Evolutionary conservation across 345 rosid genomes (phyloP).

Genomic region (Trapa incisa): DNA sequence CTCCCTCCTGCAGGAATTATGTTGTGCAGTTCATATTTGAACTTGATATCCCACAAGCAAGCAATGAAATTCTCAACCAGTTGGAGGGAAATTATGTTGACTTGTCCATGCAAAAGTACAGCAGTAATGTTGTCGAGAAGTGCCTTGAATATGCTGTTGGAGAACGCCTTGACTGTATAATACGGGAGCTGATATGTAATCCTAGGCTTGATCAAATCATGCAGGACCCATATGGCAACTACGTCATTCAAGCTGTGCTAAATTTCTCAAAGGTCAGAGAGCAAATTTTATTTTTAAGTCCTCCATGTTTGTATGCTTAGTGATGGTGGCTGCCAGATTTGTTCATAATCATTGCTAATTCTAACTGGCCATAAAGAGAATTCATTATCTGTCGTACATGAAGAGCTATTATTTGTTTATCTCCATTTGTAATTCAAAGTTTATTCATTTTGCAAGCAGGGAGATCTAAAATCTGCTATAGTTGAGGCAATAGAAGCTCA

Average conservation of each 20-base stretch:
- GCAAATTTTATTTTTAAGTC: background rate
- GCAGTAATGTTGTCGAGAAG: constrained; percentile 84
- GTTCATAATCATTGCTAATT: background rate
- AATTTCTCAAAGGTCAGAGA: constrained; percentile 43
- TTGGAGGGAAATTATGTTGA: constrained; percentile 56
- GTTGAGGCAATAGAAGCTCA: constrained; percentile 57
- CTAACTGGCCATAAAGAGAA: background rate
- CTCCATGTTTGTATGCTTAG: no score
- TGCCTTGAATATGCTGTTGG: constrained; percentile 51
- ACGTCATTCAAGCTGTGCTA: constrained; percentile 73
- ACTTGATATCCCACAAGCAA: constrained; percentile 48
- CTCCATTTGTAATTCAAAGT: background rate
- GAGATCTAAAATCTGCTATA: constrained; percentile 37
- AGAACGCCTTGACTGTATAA: constrained; percentile 27
- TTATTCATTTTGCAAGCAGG: constrained; percentile 28
- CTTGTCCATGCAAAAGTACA: constrained; percentile 70
- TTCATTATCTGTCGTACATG: background rate
- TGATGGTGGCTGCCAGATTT: no score
- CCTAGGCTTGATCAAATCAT: constrained; percentile 55
- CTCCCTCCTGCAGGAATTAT: constrained; percentile 42
- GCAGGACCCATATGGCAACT: constrained; percentile 82
- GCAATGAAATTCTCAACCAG: constrained; percentile 36
- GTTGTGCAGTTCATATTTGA: constrained; percentile 64
- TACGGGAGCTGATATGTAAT: constrained; percentile 44
- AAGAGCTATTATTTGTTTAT: no score